Evolutionary conservation across 441 rosid genomes (phyloP), one percentile per base, ranked within the genome.

Genomic region (Populus tomentosa): DNA sequence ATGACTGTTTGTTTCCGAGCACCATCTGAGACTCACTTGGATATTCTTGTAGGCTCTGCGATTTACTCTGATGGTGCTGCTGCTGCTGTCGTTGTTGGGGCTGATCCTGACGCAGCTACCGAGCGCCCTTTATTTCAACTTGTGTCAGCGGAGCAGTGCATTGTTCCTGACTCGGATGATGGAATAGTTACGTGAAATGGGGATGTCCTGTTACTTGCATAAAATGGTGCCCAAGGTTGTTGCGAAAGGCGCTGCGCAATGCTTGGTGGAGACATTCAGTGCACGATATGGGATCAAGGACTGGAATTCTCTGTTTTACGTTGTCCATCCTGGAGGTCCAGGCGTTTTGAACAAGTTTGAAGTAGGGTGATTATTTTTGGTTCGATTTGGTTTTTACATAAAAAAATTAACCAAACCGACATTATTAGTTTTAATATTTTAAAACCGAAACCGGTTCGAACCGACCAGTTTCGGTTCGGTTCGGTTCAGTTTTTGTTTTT

Each of bases 31-130:
- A 69, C 75, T 62, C 89, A 86, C 73, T 78, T 88, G 26, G 91
- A 87, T 74, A 81, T 86, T 69, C 76, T 88, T n/a, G 91, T 88
- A 0, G 90, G 91, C 4, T 90, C 85, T 26, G 90, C 90, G 6
- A 77, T 88, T 1, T 88, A 87, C 33, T 87, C 86, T 3, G 91
- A 88, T 14, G 89, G 91, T n/a, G n/a, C n/a, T 1, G 90, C 91
- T 5, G 89, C 82, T 1, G 88, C 91, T 1, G 42, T 84, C 28
- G 85, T 88, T 20, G 63, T 88, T 1, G 91, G 91, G 0, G 81
- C 91, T 0, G 88, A 88, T 24, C 89, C 91, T 0, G 87, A 85
- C 36, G 63, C 79, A 18, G 20, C 77, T 4, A 40, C 86, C 13
- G 91, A 88, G 75, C 79, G 83, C 14, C 89, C 89, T 0, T 28